These are phyloP conservation scores for Dacryopinax spathularia DNA, from an alignment of 768 basidiomycete genomes.

Conservation along the genomic window DNA sequence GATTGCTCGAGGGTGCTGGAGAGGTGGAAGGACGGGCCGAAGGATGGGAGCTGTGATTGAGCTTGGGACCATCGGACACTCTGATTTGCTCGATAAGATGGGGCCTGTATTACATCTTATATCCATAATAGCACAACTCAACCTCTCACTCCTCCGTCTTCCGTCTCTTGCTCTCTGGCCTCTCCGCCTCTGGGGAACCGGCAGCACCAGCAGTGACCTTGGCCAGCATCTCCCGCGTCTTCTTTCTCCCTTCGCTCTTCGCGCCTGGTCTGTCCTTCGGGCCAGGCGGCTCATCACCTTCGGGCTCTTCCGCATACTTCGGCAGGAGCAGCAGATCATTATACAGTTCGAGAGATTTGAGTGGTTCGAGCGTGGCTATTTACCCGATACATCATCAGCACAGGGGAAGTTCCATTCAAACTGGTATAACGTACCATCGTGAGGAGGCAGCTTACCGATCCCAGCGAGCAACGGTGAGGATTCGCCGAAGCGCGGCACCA, in stretches of 20 bases:
- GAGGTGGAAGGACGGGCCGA: conserved; percentile 84
- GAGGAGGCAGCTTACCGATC: conserved; percentile 33
- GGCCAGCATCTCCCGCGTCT: background rate
- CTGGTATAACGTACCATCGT: conserved; percentile 45
- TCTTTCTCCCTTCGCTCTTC: background rate
- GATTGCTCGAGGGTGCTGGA: conserved; percentile 71
- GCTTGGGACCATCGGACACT: background rate
- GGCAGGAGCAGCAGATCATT: conserved; percentile 42
- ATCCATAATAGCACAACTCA: background rate
- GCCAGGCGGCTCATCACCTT: conserved; percentile 20
- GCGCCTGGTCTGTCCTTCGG: background rate
- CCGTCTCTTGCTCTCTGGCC: background rate
- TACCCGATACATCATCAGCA: too few species aligned
- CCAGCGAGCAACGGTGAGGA: conserved; percentile 25
- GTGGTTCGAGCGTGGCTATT: conserved; percentile 37
- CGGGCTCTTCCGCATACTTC: conserved; percentile 38
- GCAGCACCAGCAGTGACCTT: background rate
- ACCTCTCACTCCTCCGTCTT: background rate
- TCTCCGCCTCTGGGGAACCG: background rate
- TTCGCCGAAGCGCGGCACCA: too few species aligned
- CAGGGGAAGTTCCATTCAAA: too few species aligned
- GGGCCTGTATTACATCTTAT: background rate
- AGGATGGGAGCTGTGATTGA: conserved; percentile 77
- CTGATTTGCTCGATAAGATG: background rate
- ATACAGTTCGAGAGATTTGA: conserved; percentile 48